Evolutionary conservation across 2,329 filamentous ascomycete species (phyloP).

Genomic region (Raffaelea albimanens): DNA sequence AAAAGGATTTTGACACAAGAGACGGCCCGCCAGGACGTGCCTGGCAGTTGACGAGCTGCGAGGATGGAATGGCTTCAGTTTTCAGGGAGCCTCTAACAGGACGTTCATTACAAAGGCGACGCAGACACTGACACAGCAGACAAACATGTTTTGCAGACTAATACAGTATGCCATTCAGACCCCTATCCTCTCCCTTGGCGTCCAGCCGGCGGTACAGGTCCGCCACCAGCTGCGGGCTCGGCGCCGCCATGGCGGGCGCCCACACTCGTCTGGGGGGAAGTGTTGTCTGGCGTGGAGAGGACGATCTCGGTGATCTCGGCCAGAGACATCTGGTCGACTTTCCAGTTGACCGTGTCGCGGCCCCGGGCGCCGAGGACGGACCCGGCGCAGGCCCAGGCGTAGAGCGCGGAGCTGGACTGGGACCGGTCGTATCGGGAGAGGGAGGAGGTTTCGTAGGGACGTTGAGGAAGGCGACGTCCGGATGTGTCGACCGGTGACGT

Average conservation of each 20-base stretch:
- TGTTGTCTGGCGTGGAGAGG: too few relatives aligned
- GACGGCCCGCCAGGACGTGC: too few relatives aligned
- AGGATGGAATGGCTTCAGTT: too few relatives aligned
- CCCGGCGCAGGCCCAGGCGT: conserved; percentile 5
- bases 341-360: background rate
- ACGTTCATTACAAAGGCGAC: too few relatives aligned
- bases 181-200: background rate
- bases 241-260: background rate
- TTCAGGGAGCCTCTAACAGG: too few relatives aligned
- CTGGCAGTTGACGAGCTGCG: too few relatives aligned
- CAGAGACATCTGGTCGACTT: background rate
- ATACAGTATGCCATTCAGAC: too few relatives aligned
- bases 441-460: too few relatives aligned
- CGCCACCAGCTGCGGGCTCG: background rate
- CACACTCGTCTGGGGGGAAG: background rate
- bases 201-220: conserved; percentile 2
- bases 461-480: background rate
- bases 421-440: too few relatives aligned
- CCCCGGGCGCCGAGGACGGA: conserved; percentile 4
- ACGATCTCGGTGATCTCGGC: background rate
- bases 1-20: too few relatives aligned
- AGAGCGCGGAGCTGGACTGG: background rate
- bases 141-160: too few relatives aligned
- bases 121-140: too few relatives aligned
- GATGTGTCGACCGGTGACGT: background rate